phyloP scores from a whole-genome alignment of 2,329 filamentous ascomycete genomes.

The Tolypocladium album region DNA sequence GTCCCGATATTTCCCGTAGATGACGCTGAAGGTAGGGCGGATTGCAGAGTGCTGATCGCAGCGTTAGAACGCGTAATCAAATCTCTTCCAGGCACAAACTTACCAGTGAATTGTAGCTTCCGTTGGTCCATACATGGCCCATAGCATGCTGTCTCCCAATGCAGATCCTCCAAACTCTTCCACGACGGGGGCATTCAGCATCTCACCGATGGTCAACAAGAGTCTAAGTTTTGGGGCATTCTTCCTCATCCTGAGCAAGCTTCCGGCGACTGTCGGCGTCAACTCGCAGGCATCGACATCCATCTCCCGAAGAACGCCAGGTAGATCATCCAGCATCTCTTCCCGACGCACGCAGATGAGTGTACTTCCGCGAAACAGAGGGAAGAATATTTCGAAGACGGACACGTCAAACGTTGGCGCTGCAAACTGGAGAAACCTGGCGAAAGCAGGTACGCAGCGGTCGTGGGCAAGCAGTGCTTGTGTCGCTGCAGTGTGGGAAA shows the following conservation, averaged over 20 bases:
- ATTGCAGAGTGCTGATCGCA: slow-evolving; percentile 52
- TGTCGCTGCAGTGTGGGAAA: slow-evolving; percentile 70
- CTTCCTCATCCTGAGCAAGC: slow-evolving; percentile 56
- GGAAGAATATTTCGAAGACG: slow-evolving; percentile 91
- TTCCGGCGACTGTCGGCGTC: slow-evolving; percentile 78
- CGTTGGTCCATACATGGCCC: slow-evolving; percentile 91
- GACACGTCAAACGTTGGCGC: slow-evolving; percentile 91
- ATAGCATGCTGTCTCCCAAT: slow-evolving; percentile 52
- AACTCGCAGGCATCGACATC: slow-evolving; percentile 76
- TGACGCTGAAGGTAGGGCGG: slow-evolving; percentile 44
- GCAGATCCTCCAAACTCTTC: slow-evolving; percentile 62
- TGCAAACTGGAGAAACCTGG: slow-evolving; percentile 81
- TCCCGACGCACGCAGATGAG: slow-evolving; percentile 60
- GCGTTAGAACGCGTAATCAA: neutral
- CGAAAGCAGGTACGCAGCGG: slow-evolving; percentile 62
- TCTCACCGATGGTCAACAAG: slow-evolving; percentile 83
- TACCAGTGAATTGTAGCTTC: slow-evolving; percentile 82
- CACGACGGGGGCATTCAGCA: slow-evolving; percentile 71
- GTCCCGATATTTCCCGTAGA: slow-evolving; percentile 62
- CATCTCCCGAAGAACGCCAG: slow-evolving; percentile 51
- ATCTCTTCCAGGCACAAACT: slow-evolving; percentile 6
- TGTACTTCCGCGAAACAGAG: slow-evolving; percentile 62
- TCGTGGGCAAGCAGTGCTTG: slow-evolving; percentile 79
- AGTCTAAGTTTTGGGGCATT: slow-evolving; percentile 59
- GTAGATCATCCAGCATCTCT: slow-evolving; percentile 65